phyloP scores from a whole-genome alignment of 441 rosid genomes.

The Syzygium syzygioides region DNA sequence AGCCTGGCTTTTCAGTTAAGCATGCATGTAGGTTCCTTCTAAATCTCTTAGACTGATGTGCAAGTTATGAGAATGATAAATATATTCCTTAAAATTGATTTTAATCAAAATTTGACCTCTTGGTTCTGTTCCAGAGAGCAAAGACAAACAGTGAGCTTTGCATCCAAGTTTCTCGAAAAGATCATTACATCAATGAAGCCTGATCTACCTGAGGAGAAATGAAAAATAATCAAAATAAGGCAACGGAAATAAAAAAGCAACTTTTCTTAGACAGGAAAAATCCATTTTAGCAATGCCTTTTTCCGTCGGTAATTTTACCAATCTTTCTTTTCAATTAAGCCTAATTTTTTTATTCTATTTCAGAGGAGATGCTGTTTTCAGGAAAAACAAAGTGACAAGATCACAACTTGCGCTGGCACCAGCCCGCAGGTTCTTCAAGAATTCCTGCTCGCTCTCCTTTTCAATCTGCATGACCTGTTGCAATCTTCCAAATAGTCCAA shows the following conservation, averaged over 20 bases:
- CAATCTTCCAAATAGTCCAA: slow-evolving; percentile 61
- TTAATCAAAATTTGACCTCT: slow-evolving; percentile 34
- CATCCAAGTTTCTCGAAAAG: slow-evolving; percentile 67
- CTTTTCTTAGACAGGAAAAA: not conserved
- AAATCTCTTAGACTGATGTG: not conserved
- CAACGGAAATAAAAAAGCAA: not conserved
- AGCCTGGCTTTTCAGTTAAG: not conserved
- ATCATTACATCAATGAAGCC: slow-evolving; percentile 45
- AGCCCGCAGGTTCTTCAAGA: slow-evolving; percentile 35
- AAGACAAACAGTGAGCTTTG: slow-evolving; percentile 64
- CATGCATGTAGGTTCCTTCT: not conserved
- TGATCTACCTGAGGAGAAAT: slow-evolving; percentile 32
- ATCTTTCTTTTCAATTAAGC: not conserved
- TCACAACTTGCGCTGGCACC: slow-evolving; percentile 34
- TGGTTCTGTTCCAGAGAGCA: slow-evolving; percentile 37
- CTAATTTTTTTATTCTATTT: not conserved
- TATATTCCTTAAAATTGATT: not conserved
- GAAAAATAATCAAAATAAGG: slow-evolving; percentile 7
- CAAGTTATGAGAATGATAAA: not conserved
- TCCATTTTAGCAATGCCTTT: not conserved
- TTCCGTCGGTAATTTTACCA: not conserved
- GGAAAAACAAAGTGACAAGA: not conserved
- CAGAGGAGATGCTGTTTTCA: not conserved
- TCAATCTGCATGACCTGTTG: slow-evolving; percentile 70
- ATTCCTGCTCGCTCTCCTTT: slow-evolving; percentile 56